Conservation (phyloP, 176 grass and related monocot genomes). For the bread wheat (Triticum aestivum) region IWGSC_CS_RefSeq_v2.1 NC_057811.1:465151231-465151730, state of each 20-base stretch:
- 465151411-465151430: neutral
- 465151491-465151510: neutral
- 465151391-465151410: neutral
- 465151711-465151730: neutral
- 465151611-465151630: neutral
- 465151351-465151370: slow-evolving; percentile 37
- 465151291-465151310: slow-evolving; percentile 95
- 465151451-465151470: neutral
- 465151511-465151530: neutral
- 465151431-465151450: no score
- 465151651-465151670: neutral
- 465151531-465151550: neutral
- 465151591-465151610: neutral
- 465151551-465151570: neutral
- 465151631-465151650: neutral
- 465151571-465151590: neutral
- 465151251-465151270: slow-evolving; percentile 45
- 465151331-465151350: slow-evolving; percentile 69
- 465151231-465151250: no score
- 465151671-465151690: neutral
- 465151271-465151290: slow-evolving; percentile 69
- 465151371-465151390: neutral
- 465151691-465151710: slow-evolving; percentile 5
- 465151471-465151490: neutral
- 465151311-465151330: slow-evolving; percentile 87